These are phyloP conservation scores for Boletus rubroflammeus DNA, from an alignment of 768 basidiomycete species.

Conservation along the genomic window DNA sequence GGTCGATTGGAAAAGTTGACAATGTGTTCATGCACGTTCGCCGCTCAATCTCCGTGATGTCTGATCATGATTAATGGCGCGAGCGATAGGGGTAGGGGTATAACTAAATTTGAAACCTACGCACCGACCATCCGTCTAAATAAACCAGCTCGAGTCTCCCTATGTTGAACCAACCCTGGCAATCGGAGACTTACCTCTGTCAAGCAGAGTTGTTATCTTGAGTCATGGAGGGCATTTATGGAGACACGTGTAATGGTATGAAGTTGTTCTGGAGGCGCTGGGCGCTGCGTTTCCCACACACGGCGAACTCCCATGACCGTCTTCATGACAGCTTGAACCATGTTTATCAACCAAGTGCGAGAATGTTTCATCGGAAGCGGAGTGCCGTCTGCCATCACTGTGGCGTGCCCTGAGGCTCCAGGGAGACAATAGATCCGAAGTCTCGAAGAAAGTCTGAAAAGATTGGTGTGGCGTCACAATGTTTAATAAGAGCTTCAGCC, in stretches of 20 bases:
- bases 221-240: too few relatives aligned
- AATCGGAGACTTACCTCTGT: background rate
- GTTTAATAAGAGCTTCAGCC: background rate
- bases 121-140: background rate
- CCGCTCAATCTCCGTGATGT: background rate
- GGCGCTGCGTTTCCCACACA: background rate
- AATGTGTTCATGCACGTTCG: constrained; percentile 12
- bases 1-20: background rate
- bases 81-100: background rate
- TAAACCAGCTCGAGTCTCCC: background rate
- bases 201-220: background rate
- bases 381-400: background rate
- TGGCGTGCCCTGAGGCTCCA: background rate
- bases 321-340: background rate
- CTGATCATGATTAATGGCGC: background rate
- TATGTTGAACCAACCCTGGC: too few relatives aligned
- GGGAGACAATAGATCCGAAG: background rate
- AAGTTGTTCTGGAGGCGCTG: background rate
- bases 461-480: background rate
- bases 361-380: constrained; percentile 4
- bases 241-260: background rate
- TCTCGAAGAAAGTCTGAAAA: background rate
- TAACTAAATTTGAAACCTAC: too few relatives aligned
- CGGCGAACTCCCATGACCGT: background rate
- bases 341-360: background rate